Evolutionary conservation across 441 rosid genomes (phyloP), one percentile per base, ranked within the genome.

Genomic region (Arabidopsis hybrid): DNA sequence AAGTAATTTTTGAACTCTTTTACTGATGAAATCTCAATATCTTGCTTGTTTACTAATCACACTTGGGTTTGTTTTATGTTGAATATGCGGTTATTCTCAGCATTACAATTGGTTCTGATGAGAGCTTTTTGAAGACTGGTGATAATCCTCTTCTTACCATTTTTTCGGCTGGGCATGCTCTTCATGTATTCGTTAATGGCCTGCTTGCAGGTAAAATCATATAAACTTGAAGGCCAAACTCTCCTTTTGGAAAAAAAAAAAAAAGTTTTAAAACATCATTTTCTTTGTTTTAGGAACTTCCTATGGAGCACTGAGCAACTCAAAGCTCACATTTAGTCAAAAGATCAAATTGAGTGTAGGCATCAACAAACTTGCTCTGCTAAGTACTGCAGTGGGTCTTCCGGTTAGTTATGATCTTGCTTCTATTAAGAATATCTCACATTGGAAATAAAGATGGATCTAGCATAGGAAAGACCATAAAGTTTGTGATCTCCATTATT

Each of bases 121-220:
- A 88, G 74, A 82, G 65, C 8, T 87, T 87, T 66, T 67, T 89
- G 64, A 87, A 78, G 75, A 76, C 49, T 35, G 91, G 87, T 56
- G 81, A 76, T 56, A 71, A 73, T 75, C 93, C 93, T 66, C 69
- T 79, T 68, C 89, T 89, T 70, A 81, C 83, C 3, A 71, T 89
- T 46, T 73, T 52, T 73, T 89, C 91, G 49, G 93, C 89, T 11
- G 93, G 93, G 3, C 91, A 87, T 85, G 88, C 83, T 64, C 68
- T 89, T 75, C 84, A 80, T 65, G 87, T 85, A 45, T 89, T 85
- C 73, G 67, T 85, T 60, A 87, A 89, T 49, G 88, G 87, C 36
- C 80, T 85, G 73, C 83, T 84, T 53, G 64, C 82, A 70, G 93
- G 93, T 85, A 67, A 35, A 61, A 40, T 32, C 16, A 29, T 49